Evolutionary conservation across 164 flowering plant species (phyloP), one percentile per base, ranked within the genome.

Genomic region (Vitis rupestris): DNA sequence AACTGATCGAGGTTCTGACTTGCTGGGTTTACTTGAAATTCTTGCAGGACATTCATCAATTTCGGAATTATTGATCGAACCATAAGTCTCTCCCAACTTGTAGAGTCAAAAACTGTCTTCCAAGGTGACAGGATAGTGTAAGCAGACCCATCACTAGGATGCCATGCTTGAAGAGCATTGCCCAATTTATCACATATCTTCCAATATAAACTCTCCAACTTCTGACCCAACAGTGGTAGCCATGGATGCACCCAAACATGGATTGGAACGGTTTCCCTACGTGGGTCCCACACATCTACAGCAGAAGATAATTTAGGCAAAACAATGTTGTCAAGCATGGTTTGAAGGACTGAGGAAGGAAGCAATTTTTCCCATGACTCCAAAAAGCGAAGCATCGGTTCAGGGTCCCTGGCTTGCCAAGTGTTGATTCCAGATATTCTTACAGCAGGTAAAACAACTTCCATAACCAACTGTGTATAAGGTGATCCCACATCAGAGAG

Each of bases 181-280:
- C 95, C 94, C 76, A 95, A 71, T 78, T 92, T 90, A 52, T 52
- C 68, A 13, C 90, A 87, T 37, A 95, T 95, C 1, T 83, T 83
- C 67, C 84, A 87, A 74, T 88, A 93, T 70, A 89, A 71, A 37
- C 63, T 71, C 75, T 93, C 99, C 82, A 95, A 66, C 70, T 81
- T 93, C 58, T 78, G 88, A 7, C 98, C 93, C 72, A 95, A 71
- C 69, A 80, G 59, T 1, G 93, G 98, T 48, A 95, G 75, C 99
- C 99, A 92, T 16, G 97, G 99, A 78, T 93, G 99, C 69, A 93
- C 82, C 99, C 99, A 95, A 0, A 76, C 75, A 75, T 95, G 99
- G 50, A 95, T 93, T 0, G 99, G 86, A 31, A 93, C 87, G 19
- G 90, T 86, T 75, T 95, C 99, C 15, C 89, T 75, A 19, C 84